Percentiles rank a stretch among this genome's conserved stretches.
Evolutionary conservation across 768 basidiomycete genomes (phyloP).

Genomic region (Boletus reticuloceps): DNA sequence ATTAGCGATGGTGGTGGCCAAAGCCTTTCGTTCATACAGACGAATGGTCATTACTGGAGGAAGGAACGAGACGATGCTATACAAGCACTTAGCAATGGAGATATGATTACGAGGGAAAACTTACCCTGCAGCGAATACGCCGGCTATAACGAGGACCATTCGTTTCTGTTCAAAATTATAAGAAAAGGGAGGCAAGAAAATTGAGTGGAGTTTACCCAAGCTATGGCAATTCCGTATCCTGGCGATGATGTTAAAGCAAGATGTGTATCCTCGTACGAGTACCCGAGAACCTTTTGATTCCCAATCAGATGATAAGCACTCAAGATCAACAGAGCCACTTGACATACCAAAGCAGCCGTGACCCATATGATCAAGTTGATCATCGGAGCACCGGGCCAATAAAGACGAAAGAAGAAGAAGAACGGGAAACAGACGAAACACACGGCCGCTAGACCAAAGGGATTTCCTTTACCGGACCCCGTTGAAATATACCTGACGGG

Average conservation of each 20-base stretch:
- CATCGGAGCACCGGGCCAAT: constrained; percentile 73
- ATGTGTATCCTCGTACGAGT: constrained; percentile 65
- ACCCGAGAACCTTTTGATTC: constrained; percentile 57
- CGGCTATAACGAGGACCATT: constrained; percentile 64
- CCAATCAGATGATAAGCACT: not conserved
- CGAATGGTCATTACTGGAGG: constrained; percentile 73
- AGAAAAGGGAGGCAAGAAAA: not conserved
- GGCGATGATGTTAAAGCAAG: constrained; percentile 45
- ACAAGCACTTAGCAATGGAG: constrained; percentile 4
- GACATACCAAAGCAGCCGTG: constrained; percentile 55
- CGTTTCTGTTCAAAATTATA: constrained; percentile 44
- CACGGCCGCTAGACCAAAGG: constrained; percentile 68
- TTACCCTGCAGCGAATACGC: constrained; percentile 78
- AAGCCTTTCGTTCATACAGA: constrained; percentile 63
- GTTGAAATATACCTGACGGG: constrained; percentile 65
- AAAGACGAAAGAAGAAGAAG: constrained; percentile 63
- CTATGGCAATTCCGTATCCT: constrained; percentile 60
- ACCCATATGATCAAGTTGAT: constrained; percentile 67
- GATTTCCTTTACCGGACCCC: constrained; percentile 54
- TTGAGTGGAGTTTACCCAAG: constrained; percentile 51
- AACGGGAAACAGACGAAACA: constrained; percentile 68
- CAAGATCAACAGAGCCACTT: not conserved
- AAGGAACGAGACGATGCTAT: constrained; percentile 62
- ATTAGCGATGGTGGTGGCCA: constrained; percentile 66
- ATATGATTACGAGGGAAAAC: constrained; percentile 6